Conservation (phyloP, 208 protist species). For the Phytomonas sp. region DNA sequence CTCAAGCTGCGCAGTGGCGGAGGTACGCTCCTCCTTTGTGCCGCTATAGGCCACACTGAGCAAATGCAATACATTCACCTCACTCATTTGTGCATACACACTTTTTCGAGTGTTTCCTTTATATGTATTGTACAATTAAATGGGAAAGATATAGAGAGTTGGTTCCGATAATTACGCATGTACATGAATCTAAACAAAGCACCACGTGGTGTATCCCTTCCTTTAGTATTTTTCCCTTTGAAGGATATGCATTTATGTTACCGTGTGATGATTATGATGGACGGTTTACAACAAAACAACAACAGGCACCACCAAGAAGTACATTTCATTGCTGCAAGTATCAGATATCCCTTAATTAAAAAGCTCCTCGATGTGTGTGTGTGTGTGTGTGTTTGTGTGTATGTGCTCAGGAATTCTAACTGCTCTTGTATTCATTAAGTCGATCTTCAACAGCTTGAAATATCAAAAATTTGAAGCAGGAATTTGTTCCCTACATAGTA, state of each 20-base stretch:
- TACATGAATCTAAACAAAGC: not conserved
- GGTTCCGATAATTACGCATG: not conserved
- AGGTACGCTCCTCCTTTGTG: constrained; percentile 57
- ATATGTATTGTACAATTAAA: constrained; percentile 3
- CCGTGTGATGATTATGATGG: too few species aligned
- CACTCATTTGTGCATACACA: constrained; percentile 9
- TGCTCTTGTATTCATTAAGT: not conserved
- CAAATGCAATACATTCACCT: constrained; percentile 51
- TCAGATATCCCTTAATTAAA: not conserved
- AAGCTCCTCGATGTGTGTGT: not conserved
- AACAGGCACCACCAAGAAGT: too few species aligned
- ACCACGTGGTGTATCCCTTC: not conserved
- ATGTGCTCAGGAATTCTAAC: not conserved
- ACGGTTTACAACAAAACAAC: too few species aligned
- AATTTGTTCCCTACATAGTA: too few species aligned
- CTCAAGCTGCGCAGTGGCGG: constrained; percentile 56
- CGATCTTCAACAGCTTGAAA: not conserved
- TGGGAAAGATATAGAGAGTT: not conserved
- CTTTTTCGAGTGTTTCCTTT: not conserved
- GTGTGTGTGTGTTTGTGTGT: not conserved
- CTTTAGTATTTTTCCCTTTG: too few species aligned
- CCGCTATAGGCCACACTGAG: constrained; percentile 74
- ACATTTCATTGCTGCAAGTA: not conserved
- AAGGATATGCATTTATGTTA: too few species aligned
- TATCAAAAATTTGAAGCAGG: too few species aligned